Base-by-base conservation (phyloP, 352 stramenopile genomes). In the Phytophthora palmivora region DNA sequence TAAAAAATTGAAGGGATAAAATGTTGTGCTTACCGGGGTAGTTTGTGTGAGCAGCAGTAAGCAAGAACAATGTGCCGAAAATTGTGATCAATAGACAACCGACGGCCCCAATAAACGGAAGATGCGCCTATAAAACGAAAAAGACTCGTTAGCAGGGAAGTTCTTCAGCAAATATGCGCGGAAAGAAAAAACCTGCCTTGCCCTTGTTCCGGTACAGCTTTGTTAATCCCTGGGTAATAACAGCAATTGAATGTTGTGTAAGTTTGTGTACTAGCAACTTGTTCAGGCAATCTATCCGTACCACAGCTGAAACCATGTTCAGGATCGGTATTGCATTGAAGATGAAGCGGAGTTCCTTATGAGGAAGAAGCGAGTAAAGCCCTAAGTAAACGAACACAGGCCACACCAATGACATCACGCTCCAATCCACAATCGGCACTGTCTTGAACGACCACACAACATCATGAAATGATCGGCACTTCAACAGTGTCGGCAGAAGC, bases 301-400 rank as follows among this genome's bases (percentile, higher is more conserved):
- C 94, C 47, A 98, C 78, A 18, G 94, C 96, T 6, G 96, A 93
- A 6, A 81, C 84, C 58, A 98, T 82, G 75, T 98, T 99, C 48
- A 99, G 76, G 3, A 99, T 90, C n/a, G 96, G 96, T 14, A 99
- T 81, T 9, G 92, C 93, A 43, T 97, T 98, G 72, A 99, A 98
- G 36, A 99, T 91, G 67, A 99, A 99, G 48, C 97, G 84, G 9
- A 99, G 86, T 72, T 99, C 97, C 70, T 99, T 99, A 82, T 99
- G 97, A 11, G 96, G 97, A 15, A 99, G 77, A 24, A 97, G 66
- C 0, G 97, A 99, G 67, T 98, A 99, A 6, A 99, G 76, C 14
- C 65, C 68, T 7, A 99, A 63, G 72, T 99, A 99, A 28, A 85
- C 65, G 24, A 91, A 70, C 19, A 88, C 67, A 0, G 85, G 85